These are phyloP conservation scores for Salpingoeca rosetta DNA, from an alignment of 78 protist species.

Conservation along the genomic window DNA sequence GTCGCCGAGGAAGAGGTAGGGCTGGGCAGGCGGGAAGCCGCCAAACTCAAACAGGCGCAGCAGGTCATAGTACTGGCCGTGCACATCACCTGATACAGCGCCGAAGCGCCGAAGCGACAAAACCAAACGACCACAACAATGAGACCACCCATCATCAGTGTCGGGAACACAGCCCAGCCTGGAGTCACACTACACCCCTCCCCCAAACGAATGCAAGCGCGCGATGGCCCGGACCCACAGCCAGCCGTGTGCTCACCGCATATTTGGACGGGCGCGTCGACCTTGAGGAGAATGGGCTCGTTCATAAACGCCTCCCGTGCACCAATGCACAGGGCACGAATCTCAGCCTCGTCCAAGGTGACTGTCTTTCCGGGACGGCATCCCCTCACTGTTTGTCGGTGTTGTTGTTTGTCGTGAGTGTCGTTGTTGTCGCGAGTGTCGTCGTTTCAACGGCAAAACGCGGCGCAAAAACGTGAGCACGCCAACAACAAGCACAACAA, in stretches of 20 bases:
- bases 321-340: constrained; percentile 55
- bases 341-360: constrained; percentile 67
- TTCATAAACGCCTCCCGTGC: constrained; percentile 80
- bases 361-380: constrained; percentile 80
- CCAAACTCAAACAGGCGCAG: constrained; percentile 96
- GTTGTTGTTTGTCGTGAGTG: no score
- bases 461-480: no score
- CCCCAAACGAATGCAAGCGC: no score
- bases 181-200: not conserved
- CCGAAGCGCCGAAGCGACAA: not conserved
- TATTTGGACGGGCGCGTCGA: constrained; percentile 93
- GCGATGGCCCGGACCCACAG: not conserved
- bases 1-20: constrained; percentile 98
- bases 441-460: no score
- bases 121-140: not conserved
- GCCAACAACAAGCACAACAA: no score
- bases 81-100: constrained; percentile 75
- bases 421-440: no score
- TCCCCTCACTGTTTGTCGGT: constrained; percentile 73
- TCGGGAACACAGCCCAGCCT: not conserved
- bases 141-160: not conserved
- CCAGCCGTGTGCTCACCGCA: constrained; percentile 49
- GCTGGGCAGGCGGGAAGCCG: constrained; percentile 98
- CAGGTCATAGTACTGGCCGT: constrained; percentile 97
- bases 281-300: constrained; percentile 92